A percentile compares a stretch with the other conserved stretches of the same genome.
These are phyloP conservation scores for Botrytis fragariae DNA, from an alignment of 2,329 filamentous ascomycete species.

Conservation along the genomic window DNA sequence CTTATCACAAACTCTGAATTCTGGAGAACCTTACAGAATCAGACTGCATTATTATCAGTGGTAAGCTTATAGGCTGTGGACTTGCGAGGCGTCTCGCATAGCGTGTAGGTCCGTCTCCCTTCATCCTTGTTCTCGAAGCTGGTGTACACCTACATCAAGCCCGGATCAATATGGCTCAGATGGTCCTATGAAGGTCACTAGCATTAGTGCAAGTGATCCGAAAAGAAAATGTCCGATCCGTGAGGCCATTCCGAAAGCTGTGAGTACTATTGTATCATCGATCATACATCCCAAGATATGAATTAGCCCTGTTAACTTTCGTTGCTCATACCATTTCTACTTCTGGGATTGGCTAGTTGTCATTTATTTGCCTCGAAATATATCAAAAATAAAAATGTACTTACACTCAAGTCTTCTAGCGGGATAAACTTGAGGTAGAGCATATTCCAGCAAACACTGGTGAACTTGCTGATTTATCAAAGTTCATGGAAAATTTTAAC, in stretches of 20 bases:
- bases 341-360: too few species aligned
- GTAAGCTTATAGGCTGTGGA: constrained; percentile 40
- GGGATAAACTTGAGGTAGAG: too few species aligned
- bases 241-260: too few species aligned
- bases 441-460: constrained; percentile 32
- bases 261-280: too few species aligned
- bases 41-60: constrained; percentile 42
- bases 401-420: too few species aligned
- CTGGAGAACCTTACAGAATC: background rate
- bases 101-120: constrained; percentile 23
- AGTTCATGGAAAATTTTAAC: constrained; percentile 37
- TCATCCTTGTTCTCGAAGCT: constrained; percentile 42
- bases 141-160: constrained; percentile 30
- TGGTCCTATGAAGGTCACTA: constrained; percentile 34
- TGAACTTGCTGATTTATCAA: constrained; percentile 34
- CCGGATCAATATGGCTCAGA: constrained; percentile 33
- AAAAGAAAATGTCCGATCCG: too few species aligned
- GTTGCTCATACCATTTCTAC: too few species aligned
- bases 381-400: too few species aligned
- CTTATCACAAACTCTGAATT: background rate
- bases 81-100: constrained; percentile 38
- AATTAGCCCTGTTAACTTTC: too few species aligned
- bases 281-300: too few species aligned
- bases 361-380: too few species aligned
- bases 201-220: too few species aligned